These are phyloP conservation scores for Pestalotiopsis sp. DNA, from an alignment of 2,329 filamentous ascomycete genomes.

Conservation along the genomic window DNA sequence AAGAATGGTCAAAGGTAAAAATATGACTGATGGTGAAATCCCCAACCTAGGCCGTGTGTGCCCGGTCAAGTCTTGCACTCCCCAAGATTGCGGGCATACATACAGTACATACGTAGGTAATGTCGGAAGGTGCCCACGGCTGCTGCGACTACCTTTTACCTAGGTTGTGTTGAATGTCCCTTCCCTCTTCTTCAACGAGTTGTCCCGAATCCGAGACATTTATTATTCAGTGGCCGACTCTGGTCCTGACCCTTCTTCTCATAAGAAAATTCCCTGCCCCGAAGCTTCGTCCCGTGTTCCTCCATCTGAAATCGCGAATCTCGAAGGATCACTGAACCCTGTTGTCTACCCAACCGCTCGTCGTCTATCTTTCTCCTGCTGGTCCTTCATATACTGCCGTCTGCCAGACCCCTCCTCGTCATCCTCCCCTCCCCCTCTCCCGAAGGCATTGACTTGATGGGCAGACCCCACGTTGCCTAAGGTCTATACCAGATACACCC, in stretches of 20 bases:
- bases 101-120: background rate
- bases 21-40: background rate
- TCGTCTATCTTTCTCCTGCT: background rate
- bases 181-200: background rate
- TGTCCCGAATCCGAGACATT: background rate
- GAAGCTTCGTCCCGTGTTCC: background rate
- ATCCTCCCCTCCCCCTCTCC: background rate
- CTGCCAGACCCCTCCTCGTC: background rate
- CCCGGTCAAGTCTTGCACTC: background rate
- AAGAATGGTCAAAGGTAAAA: background rate
- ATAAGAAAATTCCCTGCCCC: background rate
- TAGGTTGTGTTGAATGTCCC: background rate
- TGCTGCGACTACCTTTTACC: background rate
- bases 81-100: background rate
- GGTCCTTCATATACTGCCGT: background rate
- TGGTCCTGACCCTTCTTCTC: background rate
- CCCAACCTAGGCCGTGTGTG: background rate
- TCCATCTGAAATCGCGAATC: background rate
- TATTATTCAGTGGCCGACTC: background rate
- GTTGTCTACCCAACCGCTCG: background rate
- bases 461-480: background rate
- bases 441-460: background rate
- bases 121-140: background rate
- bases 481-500: background rate
- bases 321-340: background rate